A percentile compares a stretch with the other conserved stretches of the same genome.
These are phyloP conservation scores for Brassica nigra DNA, from an alignment of 345 rosid genomes.

Conservation along the genomic window DNA sequence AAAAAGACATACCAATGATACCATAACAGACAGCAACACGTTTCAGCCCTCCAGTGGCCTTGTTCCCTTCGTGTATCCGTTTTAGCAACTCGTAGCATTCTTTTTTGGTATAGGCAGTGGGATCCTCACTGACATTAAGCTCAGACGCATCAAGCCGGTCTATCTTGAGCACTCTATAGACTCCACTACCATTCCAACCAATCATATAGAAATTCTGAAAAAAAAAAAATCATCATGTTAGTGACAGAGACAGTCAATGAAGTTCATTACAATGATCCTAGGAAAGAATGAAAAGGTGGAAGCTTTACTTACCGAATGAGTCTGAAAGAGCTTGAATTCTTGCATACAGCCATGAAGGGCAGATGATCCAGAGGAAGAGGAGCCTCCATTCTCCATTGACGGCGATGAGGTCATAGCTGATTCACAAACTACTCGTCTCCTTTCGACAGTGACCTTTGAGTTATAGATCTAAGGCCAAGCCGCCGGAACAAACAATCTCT, in stretches of 20 bases:
- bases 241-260: not conserved
- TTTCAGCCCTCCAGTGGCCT: slow-evolving; percentile 84
- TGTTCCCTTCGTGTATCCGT: slow-evolving; percentile 93
- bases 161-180: slow-evolving; percentile 40
- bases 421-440: not conserved
- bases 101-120: slow-evolving; percentile 65
- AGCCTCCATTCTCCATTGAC: slow-evolving; percentile 32
- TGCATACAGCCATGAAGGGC: slow-evolving; percentile 36
- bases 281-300: not conserved
- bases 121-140: slow-evolving; percentile 76
- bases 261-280: not conserved
- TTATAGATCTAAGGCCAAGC: slow-evolving; percentile 31
- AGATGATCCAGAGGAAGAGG: slow-evolving; percentile 22
- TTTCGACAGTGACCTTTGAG: not conserved
- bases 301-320: slow-evolving; percentile 30
- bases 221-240: not conserved
- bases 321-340: slow-evolving; percentile 42
- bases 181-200: slow-evolving; percentile 47
- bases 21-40: slow-evolving; percentile 90
- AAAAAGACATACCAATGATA: slow-evolving; percentile 64
- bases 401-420: slow-evolving; percentile 30
- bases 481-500: slow-evolving; percentile 15
- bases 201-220: slow-evolving; percentile 42
- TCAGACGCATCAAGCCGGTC: slow-evolving; percentile 66
- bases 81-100: slow-evolving; percentile 78